These are phyloP conservation scores for Salix caprea DNA, from an alignment of 345 rosid genomes.

Conservation along the genomic window DNA sequence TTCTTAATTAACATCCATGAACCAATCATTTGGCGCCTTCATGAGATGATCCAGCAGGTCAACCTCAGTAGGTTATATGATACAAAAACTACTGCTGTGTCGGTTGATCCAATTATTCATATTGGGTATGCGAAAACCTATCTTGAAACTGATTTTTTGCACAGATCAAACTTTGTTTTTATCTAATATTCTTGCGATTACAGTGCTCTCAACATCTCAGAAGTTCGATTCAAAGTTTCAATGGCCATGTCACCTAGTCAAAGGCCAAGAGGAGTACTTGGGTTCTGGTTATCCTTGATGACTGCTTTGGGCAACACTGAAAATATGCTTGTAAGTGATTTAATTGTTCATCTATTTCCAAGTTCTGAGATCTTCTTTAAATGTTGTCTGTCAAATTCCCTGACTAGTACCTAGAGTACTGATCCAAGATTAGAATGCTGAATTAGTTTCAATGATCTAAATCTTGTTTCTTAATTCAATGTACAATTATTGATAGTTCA, in stretches of 20 bases:
- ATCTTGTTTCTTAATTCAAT: not conserved
- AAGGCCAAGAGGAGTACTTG: constrained; percentile 93
- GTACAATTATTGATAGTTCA: not conserved
- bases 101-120: constrained; percentile 94
- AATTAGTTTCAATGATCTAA: not conserved
- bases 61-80: constrained; percentile 64
- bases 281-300: constrained; percentile 98
- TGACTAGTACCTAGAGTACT: not conserved
- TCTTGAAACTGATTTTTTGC: not conserved
- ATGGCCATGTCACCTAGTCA: constrained; percentile 98
- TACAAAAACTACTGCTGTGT: constrained; percentile 67
- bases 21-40: constrained; percentile 98
- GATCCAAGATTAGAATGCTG: not conserved
- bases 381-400: not conserved
- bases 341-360: not conserved
- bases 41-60: constrained; percentile 91
- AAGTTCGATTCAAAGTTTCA: constrained; percentile 85
- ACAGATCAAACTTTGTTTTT: not conserved
- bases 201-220: constrained; percentile 85
- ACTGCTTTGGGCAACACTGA: constrained; percentile 98
- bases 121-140: constrained; percentile 57
- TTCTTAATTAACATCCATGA: constrained; percentile 91
- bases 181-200: constrained; percentile 21
- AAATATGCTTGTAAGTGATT: constrained; percentile 82
- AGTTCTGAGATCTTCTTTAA: not conserved